Base-by-base conservation (phyloP, 2,329 filamentous ascomycete species). In the Huntiella savannae region DNA sequence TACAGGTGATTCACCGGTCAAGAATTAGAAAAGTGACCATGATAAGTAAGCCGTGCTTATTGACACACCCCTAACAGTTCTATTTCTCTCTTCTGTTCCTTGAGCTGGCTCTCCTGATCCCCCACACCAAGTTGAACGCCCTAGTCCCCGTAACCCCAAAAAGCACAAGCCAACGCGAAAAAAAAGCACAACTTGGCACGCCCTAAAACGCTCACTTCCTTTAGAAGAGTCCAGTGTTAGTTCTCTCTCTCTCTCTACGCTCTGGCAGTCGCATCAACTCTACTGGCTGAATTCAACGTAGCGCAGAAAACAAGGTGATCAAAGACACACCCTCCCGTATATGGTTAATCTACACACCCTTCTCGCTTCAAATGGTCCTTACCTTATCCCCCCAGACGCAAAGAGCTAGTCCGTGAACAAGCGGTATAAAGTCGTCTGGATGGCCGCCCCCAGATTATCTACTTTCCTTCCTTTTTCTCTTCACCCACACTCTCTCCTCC, bases 401-500 rank as follows among this genome's bases (percentile, higher is more conserved):
- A 28, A 28, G 22, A 28, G 22, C 22, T 28, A 28, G 22, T 28
- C 22, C 22, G 22, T 13, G 16, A 12, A 12, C 12, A 39, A 39
- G 15, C 36, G 33, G 36, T 70, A 71, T 71, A 71, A 69, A 71
- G 68, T 59, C 57, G 16, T 40, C 53, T 55, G 60, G 58, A 60
- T 59, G 58, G 60, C 60, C 57, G 55, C 51, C 53, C 58, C 54
- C 33, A 35, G 28, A 38, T 52, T 53, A 54, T 54, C 22, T 28
- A 10, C 16, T 44, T 43, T 52, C 52, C 56, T 16, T 45, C 48
- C 32, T 52, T 58, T 57, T 53, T 53, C 53, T 64, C 64, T 57
- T 66, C 64, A 68, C 68, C 63, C 67, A 67, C 67, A 63, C 65
- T 65, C 67, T 54, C 56, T 59, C 66, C 44, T 49, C 28, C 44